Evolutionary conservation across 2,329 filamentous ascomycete species (phyloP), one percentile per base, ranked within the genome.

Genomic region (Colletotrichum tropicale): DNA sequence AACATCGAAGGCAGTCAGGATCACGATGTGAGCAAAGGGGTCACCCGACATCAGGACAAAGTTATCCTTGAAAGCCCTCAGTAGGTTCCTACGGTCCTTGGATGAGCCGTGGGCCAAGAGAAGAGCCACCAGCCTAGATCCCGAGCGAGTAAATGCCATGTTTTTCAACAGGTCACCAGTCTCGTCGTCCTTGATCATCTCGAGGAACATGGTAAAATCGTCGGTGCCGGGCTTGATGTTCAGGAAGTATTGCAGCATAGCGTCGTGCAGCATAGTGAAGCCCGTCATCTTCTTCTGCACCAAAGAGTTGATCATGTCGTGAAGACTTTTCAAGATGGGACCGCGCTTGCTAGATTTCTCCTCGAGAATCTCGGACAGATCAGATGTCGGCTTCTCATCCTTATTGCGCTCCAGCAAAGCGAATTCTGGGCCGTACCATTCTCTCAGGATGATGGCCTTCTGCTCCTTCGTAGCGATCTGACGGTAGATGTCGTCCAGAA

Each of bases 361-460:
- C 76, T 92, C 90, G 48, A 99, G 86, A 68, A 99, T 97, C 77
- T 91, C 86, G 52, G 91, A 89, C 28, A 99, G 89, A 64, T 98
- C 95, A 6, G 92, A 89, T 6, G 88, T 89, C 26, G 85, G 82
- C n/a, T 88, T 87, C 69, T 89, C 87, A 52, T 90, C 89, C 78
- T 88, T 89, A 66, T 78, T 88, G 80, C 87, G 82, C 80, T 93
- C 93, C 83, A 96, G 94, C 58, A 98, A 90, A 16, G 94, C 92
- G 82, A 98, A 99, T 82, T 98, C 97, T 1, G 96, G 91, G 3
- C 97, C 97, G 84, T 98, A 99, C 96, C 97, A 99, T 85, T 99
- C 97, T 69, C 96, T 91, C 75, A 99, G 89, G 76, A 99, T 89
- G 64, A 91, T 91, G 38, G 94, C 93, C 86, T 96, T 98, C 83